Evolutionary conservation across 805 yeast genomes (phyloP), one percentile per base, ranked within the genome.

Genomic region (Saccharomycopsis sp.): DNA sequence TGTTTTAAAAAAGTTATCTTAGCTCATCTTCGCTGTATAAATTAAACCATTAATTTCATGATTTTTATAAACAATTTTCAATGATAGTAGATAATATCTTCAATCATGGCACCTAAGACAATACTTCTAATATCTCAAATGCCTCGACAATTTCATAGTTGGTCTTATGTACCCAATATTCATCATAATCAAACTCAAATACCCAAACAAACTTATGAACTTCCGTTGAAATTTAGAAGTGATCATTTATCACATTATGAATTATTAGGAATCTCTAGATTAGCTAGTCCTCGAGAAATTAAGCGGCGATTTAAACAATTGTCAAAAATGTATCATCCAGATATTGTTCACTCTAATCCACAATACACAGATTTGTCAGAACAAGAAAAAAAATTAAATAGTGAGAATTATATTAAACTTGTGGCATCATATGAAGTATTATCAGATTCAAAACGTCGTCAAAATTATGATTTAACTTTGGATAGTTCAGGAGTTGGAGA

Each of bases 261-360:
- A 17, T 23, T 23, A 18, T 32, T 39, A 8, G 41, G 41, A 13
- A 17, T 39, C 15, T n/a, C 27, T n/a, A n/a, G 10, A 12, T 47
- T 49, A 15, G 65, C 69, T 2, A 51, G 64, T 3, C 51, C 58
- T 31, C 55, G 55, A 39, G 70, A 67, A 12, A 61, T 67, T 46
- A 67, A 66, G 49, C 37, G 46, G 18, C 67, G 61, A 47, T 67
- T 67, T 53, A 66, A 63, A 47, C 58, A 56, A 35, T 53, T 67
- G 23, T 56, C 62, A 43, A 67, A 67, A 46, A 57, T 59, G 40
- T 61, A 58, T 45, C 72, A 67, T 45, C 72, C 72, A 2, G 72
- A 67, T 51, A 49, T 67, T 29, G 37, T 44, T 17, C 31, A 30
- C 23, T 23, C 21, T 15, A 43, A 39, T 23, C 32, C 36, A 12